phyloP scores from a whole-genome alignment of 768 basidiomycete species.

The Fomitopsis serialis region DNA sequence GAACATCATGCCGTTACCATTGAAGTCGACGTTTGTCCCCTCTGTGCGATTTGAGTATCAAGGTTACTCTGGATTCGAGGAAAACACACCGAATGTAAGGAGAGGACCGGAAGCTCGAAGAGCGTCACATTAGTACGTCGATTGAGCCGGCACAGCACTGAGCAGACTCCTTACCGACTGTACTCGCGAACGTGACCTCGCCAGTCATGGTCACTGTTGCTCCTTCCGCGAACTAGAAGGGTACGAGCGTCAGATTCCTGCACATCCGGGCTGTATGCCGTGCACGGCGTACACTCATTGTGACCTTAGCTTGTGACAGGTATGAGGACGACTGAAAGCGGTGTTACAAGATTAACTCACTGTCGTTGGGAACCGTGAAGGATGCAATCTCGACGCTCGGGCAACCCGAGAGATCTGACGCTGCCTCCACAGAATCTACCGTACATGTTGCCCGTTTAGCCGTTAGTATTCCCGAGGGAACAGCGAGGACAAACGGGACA shows the following conservation, averaged over 20 bases:
- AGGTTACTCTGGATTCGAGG: not conserved
- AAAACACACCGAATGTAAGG: not conserved
- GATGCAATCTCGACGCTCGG: not conserved
- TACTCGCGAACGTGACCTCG: conserved; percentile 2
- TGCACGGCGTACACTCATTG: not conserved
- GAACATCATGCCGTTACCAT: not conserved
- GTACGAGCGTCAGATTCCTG: not conserved
- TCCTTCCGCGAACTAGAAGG: not conserved
- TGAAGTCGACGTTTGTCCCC: not conserved
- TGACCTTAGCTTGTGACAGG: not conserved
- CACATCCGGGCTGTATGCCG: not conserved
- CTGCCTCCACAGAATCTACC: not conserved
- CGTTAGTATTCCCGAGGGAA: not conserved
- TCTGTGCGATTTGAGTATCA: not conserved
- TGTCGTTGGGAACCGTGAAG: not conserved
- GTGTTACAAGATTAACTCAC: not conserved
- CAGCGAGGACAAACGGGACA: not conserved
- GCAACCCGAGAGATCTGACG: not conserved
- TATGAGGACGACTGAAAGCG: not conserved
- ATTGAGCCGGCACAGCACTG: too few species aligned
- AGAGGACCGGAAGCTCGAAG: not conserved
- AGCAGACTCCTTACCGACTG: not conserved
- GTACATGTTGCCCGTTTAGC: conserved; percentile 3
- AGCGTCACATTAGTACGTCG: not conserved
- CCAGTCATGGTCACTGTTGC: conserved; percentile 2